Conservation (phyloP, 2,329 filamentous ascomycete genomes). For the Penicillium sp. region DNA sequence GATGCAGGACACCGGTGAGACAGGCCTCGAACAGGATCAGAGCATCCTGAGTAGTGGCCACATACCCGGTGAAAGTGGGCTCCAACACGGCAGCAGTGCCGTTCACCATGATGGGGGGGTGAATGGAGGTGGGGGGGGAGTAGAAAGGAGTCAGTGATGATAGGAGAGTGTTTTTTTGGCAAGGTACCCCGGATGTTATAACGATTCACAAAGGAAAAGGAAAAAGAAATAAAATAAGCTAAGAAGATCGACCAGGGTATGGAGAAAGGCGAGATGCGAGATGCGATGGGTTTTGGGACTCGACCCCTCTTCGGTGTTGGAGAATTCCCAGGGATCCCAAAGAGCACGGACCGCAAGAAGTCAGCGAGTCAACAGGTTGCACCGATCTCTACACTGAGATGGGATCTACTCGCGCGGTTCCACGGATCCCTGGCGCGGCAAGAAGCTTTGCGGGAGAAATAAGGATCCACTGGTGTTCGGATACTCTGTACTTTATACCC, state of each 20-base stretch:
- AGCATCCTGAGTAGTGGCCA: conserved; percentile 68
- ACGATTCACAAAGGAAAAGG: conserved; percentile 14
- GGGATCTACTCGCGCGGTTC: conserved; percentile 24
- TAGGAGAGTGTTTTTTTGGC: neutral
- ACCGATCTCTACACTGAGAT: conserved; percentile 22
- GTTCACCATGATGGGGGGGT: conserved; percentile 35
- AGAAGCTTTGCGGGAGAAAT: conserved; percentile 17
- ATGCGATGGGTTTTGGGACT: conserved; percentile 19
- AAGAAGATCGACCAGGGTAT: conserved; percentile 29
- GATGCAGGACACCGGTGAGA: conserved; percentile 63
- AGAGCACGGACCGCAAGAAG: conserved; percentile 21
- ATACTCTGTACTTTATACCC: neutral
- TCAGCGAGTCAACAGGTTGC: conserved; percentile 23
- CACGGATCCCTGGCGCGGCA: conserved; percentile 27
- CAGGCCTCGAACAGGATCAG: conserved; percentile 76
- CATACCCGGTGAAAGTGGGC: conserved; percentile 64
- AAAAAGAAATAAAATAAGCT: conserved; percentile 14
- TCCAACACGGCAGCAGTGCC: conserved; percentile 49
- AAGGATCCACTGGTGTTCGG: conserved; percentile 3
- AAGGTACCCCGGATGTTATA: conserved; percentile 15
- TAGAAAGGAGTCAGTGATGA: neutral
- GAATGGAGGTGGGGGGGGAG: neutral
- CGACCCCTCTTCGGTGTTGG: conserved; percentile 20
- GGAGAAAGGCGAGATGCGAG: conserved; percentile 18
- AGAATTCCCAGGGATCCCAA: conserved; percentile 18